Conservation (phyloP, 129 eudicot species). For the Helianthus tuberosus region DNA sequence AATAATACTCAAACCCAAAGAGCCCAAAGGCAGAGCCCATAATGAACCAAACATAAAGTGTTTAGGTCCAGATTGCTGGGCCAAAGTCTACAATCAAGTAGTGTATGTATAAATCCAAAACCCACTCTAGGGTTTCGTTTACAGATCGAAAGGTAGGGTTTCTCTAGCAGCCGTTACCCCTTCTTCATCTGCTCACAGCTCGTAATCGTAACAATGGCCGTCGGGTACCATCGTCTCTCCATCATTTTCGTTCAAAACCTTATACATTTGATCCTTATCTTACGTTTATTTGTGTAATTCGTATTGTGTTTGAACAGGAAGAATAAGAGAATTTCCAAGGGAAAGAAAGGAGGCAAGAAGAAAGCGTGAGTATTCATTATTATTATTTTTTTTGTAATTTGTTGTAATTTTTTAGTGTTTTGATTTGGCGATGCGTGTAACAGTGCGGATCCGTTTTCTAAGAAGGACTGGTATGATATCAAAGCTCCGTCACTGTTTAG, state of each 20-base stretch:
- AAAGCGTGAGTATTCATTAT: constrained; percentile 49
- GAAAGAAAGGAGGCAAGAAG: constrained; percentile 65
- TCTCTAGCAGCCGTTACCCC: constrained; percentile 1
- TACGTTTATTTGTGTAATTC: background rate
- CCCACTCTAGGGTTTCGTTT: background rate
- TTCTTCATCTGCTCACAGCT: constrained; percentile 10
- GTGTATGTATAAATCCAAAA: background rate
- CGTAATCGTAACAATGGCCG: constrained; percentile 31
- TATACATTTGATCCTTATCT: background rate
- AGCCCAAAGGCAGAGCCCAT: no score
- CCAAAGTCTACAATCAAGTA: no score
- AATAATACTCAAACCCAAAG: no score
- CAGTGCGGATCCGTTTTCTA: constrained; percentile 48
- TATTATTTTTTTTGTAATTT: constrained; percentile 8
- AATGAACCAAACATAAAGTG: no score
- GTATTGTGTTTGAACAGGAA: constrained; percentile 33
- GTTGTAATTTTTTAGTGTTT: background rate
- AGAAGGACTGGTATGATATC: constrained; percentile 65
- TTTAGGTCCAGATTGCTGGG: no score
- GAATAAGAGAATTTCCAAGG: constrained; percentile 52
- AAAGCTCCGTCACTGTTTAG: constrained; percentile 53
- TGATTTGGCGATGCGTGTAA: background rate
- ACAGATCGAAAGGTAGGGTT: constrained; percentile 16
- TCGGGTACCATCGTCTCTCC: constrained; percentile 32
- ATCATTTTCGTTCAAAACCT: background rate